Base-by-base conservation (phyloP, 2,329 filamentous ascomycete genomes). In the Alternaria angustiovoidea region DNA sequence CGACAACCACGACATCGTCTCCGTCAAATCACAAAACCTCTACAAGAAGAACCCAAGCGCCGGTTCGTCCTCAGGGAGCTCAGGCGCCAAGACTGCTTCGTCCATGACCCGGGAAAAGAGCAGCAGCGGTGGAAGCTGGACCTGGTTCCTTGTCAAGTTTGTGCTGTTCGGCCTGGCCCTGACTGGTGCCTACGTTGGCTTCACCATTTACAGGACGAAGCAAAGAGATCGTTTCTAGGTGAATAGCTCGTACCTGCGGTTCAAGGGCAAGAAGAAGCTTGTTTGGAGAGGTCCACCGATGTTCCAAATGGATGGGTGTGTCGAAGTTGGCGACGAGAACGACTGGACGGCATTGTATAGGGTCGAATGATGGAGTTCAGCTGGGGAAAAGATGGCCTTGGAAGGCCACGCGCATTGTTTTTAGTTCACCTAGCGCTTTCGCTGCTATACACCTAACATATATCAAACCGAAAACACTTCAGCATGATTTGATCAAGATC, bases 1-100 rank as follows among this genome's bases (percentile, higher is more conserved):
- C 80, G 95, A 99, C 82, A 97, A 97, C 85, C 94, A 97, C 85
- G 95, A 99, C 81, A 96, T 99, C 79, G 88, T 98, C 77, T 91
- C 88, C 51, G 87, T 99, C 71, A 85, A 89, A 65, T 90, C 94
- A 58, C 91, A 91, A 84, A 99, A 97, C 80, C 83, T 99, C 63
- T 98, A 98, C 83, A 89, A 86, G 71, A 87, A 69, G 61, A 72
- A 67, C 49, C 68, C 68, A 18, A 59, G 61, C 41, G 64, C 72
- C 7, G 16, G 30, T 26, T 38, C 51, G 12, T 47, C 57, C 4
- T 51, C 60, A 39, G 48, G 57, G 26, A 43, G 46, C 42, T n/a
- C 59, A 9, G 59, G 61, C 24, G 49, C 44, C 18, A 67, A 69
- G 57, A 55, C 58, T 5, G 62, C 54, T 7, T 68, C 64, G 52